Evolutionary conservation across 768 basidiomycete genomes (phyloP).

Genomic region (Aureoboletus auriporus): DNA sequence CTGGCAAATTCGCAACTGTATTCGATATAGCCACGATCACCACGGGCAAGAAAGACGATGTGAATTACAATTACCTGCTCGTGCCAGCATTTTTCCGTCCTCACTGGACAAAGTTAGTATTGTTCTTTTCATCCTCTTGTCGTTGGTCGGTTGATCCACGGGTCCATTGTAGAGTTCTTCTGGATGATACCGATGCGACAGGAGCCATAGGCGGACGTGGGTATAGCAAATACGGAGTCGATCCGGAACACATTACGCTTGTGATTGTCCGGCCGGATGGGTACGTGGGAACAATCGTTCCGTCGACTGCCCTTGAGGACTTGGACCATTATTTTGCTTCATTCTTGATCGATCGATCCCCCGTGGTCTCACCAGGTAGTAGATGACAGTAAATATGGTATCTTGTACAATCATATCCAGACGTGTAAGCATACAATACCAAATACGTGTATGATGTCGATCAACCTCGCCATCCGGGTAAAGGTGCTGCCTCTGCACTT

Average conservation of each 20-base stretch:
- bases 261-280: slow-evolving; percentile 40
- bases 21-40: slow-evolving; percentile 31
- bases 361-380: too few species aligned
- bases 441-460: background rate
- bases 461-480: slow-evolving; percentile 49
- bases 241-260: slow-evolving; percentile 24
- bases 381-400: slow-evolving; percentile 5
- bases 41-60: slow-evolving; percentile 28
- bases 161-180: slow-evolving; percentile 25
- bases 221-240: slow-evolving; percentile 35
- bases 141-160: background rate
- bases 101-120: slow-evolving; percentile 42
- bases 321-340: slow-evolving; percentile 46
- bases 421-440: slow-evolving; percentile 12
- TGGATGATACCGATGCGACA: slow-evolving; percentile 34
- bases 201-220: slow-evolving; percentile 28
- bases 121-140: background rate
- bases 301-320: slow-evolving; percentile 25
- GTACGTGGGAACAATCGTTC: slow-evolving; percentile 35
- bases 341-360: slow-evolving; percentile 33
- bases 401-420: slow-evolving; percentile 21
- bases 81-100: slow-evolving; percentile 33
- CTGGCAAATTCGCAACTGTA: slow-evolving; percentile 20
- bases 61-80: slow-evolving; percentile 33
- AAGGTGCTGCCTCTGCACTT: slow-evolving; percentile 57